Evolutionary conservation across 805 yeast species (phyloP).

Genomic region (Saccharomyces jurei): DNA sequence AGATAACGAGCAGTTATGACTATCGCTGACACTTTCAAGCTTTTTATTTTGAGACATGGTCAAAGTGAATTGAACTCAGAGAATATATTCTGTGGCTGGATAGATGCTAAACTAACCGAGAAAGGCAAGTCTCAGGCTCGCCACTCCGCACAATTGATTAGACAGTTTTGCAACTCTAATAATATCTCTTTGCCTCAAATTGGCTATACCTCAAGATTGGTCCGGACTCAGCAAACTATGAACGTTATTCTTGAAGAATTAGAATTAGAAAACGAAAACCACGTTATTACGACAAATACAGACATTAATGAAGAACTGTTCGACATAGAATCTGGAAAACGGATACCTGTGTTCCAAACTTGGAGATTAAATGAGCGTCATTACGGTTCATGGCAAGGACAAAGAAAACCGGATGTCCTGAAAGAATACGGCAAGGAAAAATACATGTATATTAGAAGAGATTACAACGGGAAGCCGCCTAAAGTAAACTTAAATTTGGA

Average conservation of each 20-base stretch:
- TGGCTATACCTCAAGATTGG: conserved; percentile 61
- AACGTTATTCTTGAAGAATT: conserved; percentile 54
- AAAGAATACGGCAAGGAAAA: conserved; percentile 60
- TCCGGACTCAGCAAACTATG: conserved; percentile 70
- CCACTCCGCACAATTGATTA: conserved; percentile 53
- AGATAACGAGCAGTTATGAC: conserved; percentile 8
- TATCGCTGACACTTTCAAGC: conserved; percentile 18
- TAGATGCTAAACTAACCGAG: conserved; percentile 61
- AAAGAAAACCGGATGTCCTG: conserved; percentile 59
- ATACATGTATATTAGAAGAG: conserved; percentile 75
- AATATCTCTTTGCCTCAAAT: conserved; percentile 40
- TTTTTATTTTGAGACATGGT: conserved; percentile 63
- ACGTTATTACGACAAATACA: conserved; percentile 11
- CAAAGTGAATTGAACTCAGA: conserved; percentile 73
- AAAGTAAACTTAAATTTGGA: conserved; percentile 29
- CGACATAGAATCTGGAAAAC: neutral
- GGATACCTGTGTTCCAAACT: conserved; percentile 45
- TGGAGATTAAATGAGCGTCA: conserved; percentile 84
- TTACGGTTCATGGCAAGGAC: conserved; percentile 76
- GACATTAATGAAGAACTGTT: conserved; percentile 7
- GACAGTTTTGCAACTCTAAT: conserved; percentile 29
- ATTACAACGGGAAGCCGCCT: conserved; percentile 67
- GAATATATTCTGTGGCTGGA: conserved; percentile 80
- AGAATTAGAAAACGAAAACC: conserved; percentile 12
- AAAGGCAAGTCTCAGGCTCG: conserved; percentile 63